Evolutionary conservation across 2,329 filamentous ascomycete genomes (phyloP).

Genomic region (Graphium sp.): DNA sequence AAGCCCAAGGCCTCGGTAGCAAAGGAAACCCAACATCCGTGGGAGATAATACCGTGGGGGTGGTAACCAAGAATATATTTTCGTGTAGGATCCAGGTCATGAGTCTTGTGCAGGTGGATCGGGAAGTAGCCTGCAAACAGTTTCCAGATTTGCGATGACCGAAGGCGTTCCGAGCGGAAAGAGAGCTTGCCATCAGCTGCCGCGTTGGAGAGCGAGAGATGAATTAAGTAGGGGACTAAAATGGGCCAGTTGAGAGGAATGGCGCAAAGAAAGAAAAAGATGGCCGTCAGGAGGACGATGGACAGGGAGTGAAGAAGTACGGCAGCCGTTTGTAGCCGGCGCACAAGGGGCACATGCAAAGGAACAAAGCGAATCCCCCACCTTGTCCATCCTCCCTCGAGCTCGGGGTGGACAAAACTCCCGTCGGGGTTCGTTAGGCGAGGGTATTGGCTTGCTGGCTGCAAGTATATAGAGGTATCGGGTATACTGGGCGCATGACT

Average conservation of each 20-base stretch:
- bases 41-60: constrained; percentile 91
- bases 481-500: too few relatives aligned
- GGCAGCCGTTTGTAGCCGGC: constrained; percentile 62
- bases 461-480: too few relatives aligned
- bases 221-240: constrained; percentile 60
- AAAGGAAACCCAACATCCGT: constrained; percentile 88
- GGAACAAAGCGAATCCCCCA: constrained; percentile 70
- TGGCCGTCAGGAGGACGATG: constrained; percentile 52
- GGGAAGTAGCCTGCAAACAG: constrained; percentile 91
- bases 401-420: constrained; percentile 8
- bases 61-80: constrained; percentile 98
- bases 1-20: constrained; percentile 83
- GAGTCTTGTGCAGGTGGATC: constrained; percentile 70
- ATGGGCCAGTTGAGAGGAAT: constrained; percentile 86
- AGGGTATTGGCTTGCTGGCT: too few relatives aligned
- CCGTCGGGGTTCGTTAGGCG: constrained; percentile 1
- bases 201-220: constrained; percentile 65
- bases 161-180: constrained; percentile 58
- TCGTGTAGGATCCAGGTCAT: constrained; percentile 58
- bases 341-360: constrained; percentile 51
- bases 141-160: constrained; percentile 63
- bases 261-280: constrained; percentile 82
- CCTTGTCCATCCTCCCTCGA: constrained; percentile 16
- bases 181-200: constrained; percentile 59
- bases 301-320: constrained; percentile 59